phyloP scores from a whole-genome alignment of 805 yeast species.

The Wickerhamomyces chaumierensis region DNA sequence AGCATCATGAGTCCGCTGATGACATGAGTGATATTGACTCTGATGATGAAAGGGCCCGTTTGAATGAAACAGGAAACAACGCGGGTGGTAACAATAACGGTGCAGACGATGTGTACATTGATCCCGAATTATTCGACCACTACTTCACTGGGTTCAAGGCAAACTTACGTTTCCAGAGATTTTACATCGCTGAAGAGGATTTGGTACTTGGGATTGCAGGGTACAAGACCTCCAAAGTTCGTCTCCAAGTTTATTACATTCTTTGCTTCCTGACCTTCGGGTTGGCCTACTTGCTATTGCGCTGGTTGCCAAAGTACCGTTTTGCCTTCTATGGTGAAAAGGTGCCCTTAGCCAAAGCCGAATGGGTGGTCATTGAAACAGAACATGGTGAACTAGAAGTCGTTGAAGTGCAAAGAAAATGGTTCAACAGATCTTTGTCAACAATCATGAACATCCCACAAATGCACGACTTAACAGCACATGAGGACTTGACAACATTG shows the following conservation, averaged over 20 bases:
- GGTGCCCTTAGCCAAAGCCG: constrained; percentile 68
- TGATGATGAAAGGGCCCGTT: constrained; percentile 15
- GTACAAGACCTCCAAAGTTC: constrained; percentile 42
- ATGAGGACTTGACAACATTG: constrained; percentile 10
- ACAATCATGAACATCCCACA: constrained; percentile 38
- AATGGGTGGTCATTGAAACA: constrained; percentile 90
- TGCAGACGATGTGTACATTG: constrained; percentile 8
- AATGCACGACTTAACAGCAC: constrained; percentile 12
- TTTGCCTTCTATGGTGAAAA: constrained; percentile 55
- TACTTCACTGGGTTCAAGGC: constrained; percentile 34
- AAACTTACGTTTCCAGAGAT: constrained; percentile 52
- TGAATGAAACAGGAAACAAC: constrained; percentile 8
- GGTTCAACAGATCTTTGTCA: constrained; percentile 66
- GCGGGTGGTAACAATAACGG: constrained; percentile 8
- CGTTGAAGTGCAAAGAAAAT: constrained; percentile 39
- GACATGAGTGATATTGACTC: constrained; percentile 25
- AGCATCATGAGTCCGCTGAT: constrained; percentile 18
- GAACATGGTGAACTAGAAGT: constrained; percentile 80
- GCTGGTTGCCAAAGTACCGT: constrained; percentile 81
- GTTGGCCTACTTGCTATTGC: constrained; percentile 51
- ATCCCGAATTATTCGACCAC: constrained; percentile 30
- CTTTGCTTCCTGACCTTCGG: constrained; percentile 59
- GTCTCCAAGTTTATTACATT: constrained; percentile 35
- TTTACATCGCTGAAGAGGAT: constrained; percentile 93
- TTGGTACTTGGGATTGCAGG: constrained; percentile 92